Conservation (phyloP, 495 filamentous ascomycete species). For the Annulohypoxylon maeteangense region DNA sequence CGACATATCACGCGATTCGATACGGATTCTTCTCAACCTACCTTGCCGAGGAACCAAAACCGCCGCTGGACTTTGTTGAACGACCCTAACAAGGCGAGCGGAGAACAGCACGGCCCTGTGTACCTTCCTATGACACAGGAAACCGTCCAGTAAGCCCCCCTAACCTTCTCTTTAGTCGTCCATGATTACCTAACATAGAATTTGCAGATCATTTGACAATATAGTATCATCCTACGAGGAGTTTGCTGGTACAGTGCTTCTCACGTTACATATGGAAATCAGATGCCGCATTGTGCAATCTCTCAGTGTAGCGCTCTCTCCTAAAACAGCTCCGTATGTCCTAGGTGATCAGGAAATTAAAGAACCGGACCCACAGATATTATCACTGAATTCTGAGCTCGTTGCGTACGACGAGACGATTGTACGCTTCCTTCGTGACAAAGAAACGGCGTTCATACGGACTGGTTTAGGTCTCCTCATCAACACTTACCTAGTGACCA, state of each 20-base stretch:
- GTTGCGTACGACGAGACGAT: constrained; percentile 85
- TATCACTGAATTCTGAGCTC: constrained; percentile 81
- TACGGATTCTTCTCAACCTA: constrained; percentile 61
- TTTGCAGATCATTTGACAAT: constrained; percentile 78
- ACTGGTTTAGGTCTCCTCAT: constrained; percentile 77
- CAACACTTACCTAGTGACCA: constrained; percentile 74
- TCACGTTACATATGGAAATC: constrained; percentile 88
- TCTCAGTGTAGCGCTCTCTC: constrained; percentile 64
- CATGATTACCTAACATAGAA: constrained; percentile 37
- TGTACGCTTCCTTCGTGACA: constrained; percentile 71
- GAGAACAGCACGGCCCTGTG: constrained; percentile 65
- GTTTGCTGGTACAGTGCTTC: constrained; percentile 77
- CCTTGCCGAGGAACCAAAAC: constrained; percentile 59
- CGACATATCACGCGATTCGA: constrained; percentile 74
- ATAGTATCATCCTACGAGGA: constrained; percentile 82
- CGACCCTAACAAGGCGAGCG: constrained; percentile 58
- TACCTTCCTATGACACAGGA: constrained; percentile 91
- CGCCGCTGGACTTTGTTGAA: constrained; percentile 88
- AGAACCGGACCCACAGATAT: constrained; percentile 80
- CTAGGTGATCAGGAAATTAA: constrained; percentile 77
- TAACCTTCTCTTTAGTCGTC: background rate
- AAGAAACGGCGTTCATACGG: constrained; percentile 75
- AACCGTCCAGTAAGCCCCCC: constrained; percentile 71
- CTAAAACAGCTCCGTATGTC: constrained; percentile 72
- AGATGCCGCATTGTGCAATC: constrained; percentile 82